Conservation (phyloP, 2,329 filamentous ascomycete genomes). For the Sporothrix luriei region DNA sequence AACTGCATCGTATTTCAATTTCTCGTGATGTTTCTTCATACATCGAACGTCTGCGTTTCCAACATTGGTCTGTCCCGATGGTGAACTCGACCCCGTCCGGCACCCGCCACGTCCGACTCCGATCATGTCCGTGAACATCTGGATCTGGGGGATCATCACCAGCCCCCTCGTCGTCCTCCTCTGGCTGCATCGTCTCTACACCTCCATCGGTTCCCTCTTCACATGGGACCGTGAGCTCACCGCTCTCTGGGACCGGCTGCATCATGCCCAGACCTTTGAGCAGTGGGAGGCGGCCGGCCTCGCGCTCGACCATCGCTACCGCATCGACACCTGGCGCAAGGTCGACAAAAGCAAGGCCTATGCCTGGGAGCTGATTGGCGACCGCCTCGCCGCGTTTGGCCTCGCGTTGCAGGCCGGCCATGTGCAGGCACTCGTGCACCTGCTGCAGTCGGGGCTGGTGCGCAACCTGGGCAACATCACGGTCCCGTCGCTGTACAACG, state of each 20-base stretch:
- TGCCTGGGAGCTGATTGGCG: slow-evolving; percentile 80
- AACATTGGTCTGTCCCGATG: not conserved
- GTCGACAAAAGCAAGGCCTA: slow-evolving; percentile 80
- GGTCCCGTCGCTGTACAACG: slow-evolving; percentile 76
- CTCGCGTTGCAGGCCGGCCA: slow-evolving; percentile 53
- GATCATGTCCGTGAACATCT: slow-evolving; percentile 33
- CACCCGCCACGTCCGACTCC: not conserved
- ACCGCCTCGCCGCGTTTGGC: slow-evolving; percentile 56
- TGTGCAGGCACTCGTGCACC: slow-evolving; percentile 72
- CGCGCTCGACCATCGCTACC: slow-evolving; percentile 78
- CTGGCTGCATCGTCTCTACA: slow-evolving; percentile 31
- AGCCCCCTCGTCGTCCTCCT: slow-evolving; percentile 33
- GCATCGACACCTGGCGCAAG: slow-evolving; percentile 76
- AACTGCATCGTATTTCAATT: not conserved
- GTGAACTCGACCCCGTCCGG: not conserved
- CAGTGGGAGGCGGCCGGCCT: slow-evolving; percentile 86
- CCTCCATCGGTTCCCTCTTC: slow-evolving; percentile 20
- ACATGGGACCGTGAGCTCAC: slow-evolving; percentile 29
- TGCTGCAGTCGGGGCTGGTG: slow-evolving; percentile 76
- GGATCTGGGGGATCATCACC: slow-evolving; percentile 32
- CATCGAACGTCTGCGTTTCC: not conserved
- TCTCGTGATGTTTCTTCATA: not conserved
- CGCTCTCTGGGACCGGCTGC: slow-evolving; percentile 63
- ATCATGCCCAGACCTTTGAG: slow-evolving; percentile 70
- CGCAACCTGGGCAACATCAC: slow-evolving; percentile 93